phyloP scores from a whole-genome alignment of 768 basidiomycete species.

The Rhodotorula taiwanensis region DNA sequence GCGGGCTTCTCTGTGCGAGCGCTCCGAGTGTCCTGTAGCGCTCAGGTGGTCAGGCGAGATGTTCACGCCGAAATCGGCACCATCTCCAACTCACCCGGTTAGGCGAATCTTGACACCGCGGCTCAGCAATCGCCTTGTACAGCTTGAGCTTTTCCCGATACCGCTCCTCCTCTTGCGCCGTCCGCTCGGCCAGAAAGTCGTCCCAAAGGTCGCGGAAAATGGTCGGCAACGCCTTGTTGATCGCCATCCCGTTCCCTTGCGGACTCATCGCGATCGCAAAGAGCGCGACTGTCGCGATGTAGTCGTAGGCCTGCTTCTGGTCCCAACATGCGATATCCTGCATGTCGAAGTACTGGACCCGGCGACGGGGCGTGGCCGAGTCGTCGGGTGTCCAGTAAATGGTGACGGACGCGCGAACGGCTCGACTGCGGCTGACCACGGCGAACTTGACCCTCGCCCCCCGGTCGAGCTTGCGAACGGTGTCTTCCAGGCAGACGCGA shows the following conservation, averaged over 20 bases:
- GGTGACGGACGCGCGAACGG: constrained; percentile 62
- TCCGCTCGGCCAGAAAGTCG: constrained; percentile 65
- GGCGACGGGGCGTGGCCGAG: constrained; percentile 39
- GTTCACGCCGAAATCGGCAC: background rate
- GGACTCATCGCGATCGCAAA: constrained; percentile 57
- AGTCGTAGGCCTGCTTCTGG: constrained; percentile 76
- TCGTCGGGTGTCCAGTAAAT: constrained; percentile 57
- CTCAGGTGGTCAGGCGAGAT: too few species aligned
- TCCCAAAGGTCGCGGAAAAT: constrained; percentile 87
- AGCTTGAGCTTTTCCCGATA: constrained; percentile 69
- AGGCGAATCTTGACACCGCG: constrained; percentile 12
- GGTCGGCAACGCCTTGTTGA: constrained; percentile 61
- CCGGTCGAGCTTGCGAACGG: constrained; percentile 55
- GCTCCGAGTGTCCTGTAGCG: constrained; percentile 7
- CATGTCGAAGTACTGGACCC: constrained; percentile 55
- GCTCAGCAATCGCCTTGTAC: constrained; percentile 57
- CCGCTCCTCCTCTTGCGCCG: constrained; percentile 54
- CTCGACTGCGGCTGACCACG: constrained; percentile 61
- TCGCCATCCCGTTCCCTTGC: constrained; percentile 44
- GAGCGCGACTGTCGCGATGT: constrained; percentile 75
- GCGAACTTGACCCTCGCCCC: constrained; percentile 67
- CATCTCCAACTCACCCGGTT: constrained; percentile 14
- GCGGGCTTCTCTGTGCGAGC: constrained; percentile 9
- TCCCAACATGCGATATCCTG: constrained; percentile 68
- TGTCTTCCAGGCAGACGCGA: constrained; percentile 62